Percentiles rank a stretch among this genome's conserved stretches.
These are phyloP conservation scores for Sporothrix euskadiensis DNA, from an alignment of 2,329 filamentous ascomycete genomes.

Conservation along the genomic window DNA sequence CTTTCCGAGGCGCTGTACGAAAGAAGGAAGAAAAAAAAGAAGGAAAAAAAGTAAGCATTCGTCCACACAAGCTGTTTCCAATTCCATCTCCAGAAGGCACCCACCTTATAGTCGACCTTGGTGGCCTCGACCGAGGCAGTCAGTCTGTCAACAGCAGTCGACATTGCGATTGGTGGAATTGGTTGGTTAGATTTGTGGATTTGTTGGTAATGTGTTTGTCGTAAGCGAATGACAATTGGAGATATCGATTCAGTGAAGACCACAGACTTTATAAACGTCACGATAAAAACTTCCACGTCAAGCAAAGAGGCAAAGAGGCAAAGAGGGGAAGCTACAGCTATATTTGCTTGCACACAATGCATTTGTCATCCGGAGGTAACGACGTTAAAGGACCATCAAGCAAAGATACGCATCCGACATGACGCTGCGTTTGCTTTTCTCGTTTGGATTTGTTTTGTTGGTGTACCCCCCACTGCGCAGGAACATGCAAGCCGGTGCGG, in stretches of 20 bases:
- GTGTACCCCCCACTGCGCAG: background rate
- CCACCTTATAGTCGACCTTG: constrained; percentile 28
- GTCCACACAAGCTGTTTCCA: background rate
- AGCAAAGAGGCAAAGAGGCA: background rate
- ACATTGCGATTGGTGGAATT: background rate
- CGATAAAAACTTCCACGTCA: background rate
- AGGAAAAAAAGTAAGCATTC: background rate
- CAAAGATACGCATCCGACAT: background rate
- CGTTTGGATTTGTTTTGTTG: background rate
- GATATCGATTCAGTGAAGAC: background rate
- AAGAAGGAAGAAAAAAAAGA: background rate
- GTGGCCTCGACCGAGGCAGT: constrained; percentile 17
- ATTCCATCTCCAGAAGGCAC: background rate
- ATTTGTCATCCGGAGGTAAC: constrained; percentile 14
- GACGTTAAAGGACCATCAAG: no score
- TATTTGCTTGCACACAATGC: background rate
- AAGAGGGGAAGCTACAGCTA: background rate
- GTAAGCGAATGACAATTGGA: background rate
- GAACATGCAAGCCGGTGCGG: background rate
- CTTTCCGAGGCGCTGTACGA: constrained; percentile 44
- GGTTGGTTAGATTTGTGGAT: background rate
- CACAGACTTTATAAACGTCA: background rate
- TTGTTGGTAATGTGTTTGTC: background rate
- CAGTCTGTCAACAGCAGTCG: constrained; percentile 6
- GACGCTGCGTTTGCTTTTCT: background rate